Percentiles rank a stretch among this genome's conserved stretches.
Conservation (phyloP, 208 protist genomes). For the Acanthamoeba culbertsoni region DNA sequence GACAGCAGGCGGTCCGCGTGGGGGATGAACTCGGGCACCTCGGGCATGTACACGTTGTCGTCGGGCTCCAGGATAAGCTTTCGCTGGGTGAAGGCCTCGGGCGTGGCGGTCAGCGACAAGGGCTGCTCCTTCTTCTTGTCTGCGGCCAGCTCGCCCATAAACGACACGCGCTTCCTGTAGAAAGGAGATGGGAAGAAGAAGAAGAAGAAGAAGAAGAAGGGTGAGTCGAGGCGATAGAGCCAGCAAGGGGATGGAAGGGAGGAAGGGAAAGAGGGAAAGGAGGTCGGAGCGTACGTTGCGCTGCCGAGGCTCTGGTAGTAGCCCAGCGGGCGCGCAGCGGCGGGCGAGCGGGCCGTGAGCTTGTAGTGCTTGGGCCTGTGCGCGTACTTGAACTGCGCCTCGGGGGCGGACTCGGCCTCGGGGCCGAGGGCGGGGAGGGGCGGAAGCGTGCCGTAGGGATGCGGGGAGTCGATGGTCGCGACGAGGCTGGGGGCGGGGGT, state of each 20-base stretch:
- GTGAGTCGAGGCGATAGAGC: not conserved
- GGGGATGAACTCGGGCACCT: not conserved
- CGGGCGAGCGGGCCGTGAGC: not conserved
- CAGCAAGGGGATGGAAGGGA: too few relatives aligned
- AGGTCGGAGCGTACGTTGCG: too few relatives aligned
- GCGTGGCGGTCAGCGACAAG: not conserved
- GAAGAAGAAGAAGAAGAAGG: not conserved
- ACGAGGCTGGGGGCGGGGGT: not conserved
- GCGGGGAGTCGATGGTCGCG: not conserved
- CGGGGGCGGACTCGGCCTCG: not conserved
- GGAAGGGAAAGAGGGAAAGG: not conserved
- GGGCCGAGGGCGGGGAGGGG: not conserved
- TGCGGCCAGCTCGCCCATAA: not conserved
- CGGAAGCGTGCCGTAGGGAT: not conserved
- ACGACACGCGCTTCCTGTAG: not conserved
- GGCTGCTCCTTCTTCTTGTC: not conserved
- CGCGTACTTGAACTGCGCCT: not conserved
- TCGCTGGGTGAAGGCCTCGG: not conserved
- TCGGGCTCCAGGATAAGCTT: not conserved
- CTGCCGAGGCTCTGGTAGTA: slow-evolving; percentile 9
- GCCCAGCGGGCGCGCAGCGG: not conserved
- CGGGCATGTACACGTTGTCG: not conserved
- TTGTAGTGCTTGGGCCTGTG: slow-evolving; percentile 28
- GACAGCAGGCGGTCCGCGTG: not conserved
- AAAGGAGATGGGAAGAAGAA: not conserved